Percentiles rank a stretch among this genome's conserved stretches.
phyloP scores from a whole-genome alignment of 345 rosid species.

The Diplotaxis tenuifolia region DNA sequence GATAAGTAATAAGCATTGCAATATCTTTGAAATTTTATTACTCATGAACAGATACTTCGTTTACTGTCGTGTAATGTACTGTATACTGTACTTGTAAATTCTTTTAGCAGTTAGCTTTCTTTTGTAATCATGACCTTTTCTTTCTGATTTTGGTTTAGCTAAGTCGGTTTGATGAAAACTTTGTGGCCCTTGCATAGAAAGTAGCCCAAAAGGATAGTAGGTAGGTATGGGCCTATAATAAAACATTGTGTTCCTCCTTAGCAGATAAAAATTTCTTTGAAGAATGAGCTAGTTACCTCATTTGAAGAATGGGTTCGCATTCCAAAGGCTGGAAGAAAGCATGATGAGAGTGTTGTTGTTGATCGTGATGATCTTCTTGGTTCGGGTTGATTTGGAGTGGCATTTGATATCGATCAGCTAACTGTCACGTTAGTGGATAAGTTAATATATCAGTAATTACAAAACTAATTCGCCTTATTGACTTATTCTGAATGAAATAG shows the following conservation, averaged over 20 bases:
- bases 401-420: constrained; percentile 84
- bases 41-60: background rate
- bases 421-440: constrained; percentile 41
- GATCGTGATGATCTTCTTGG: constrained; percentile 57
- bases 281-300: constrained; percentile 52
- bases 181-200: background rate
- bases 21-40: too few relatives aligned
- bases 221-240: background rate
- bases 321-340: constrained; percentile 81
- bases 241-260: background rate
- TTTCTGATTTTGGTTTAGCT: background rate
- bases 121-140: background rate
- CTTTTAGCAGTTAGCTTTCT: background rate
- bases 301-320: constrained; percentile 86
- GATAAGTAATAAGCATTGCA: too few relatives aligned
- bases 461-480: background rate
- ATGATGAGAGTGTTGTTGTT: constrained; percentile 49
- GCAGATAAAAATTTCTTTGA: background rate
- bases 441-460: background rate
- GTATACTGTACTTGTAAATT: background rate
- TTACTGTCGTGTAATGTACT: too few relatives aligned
- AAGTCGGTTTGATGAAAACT: background rate
- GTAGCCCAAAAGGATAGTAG: background rate
- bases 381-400: constrained; percentile 61
- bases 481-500: background rate